These are phyloP conservation scores for Ormosia emarginata DNA, from an alignment of 306 rosid genomes.

Conservation along the genomic window DNA sequence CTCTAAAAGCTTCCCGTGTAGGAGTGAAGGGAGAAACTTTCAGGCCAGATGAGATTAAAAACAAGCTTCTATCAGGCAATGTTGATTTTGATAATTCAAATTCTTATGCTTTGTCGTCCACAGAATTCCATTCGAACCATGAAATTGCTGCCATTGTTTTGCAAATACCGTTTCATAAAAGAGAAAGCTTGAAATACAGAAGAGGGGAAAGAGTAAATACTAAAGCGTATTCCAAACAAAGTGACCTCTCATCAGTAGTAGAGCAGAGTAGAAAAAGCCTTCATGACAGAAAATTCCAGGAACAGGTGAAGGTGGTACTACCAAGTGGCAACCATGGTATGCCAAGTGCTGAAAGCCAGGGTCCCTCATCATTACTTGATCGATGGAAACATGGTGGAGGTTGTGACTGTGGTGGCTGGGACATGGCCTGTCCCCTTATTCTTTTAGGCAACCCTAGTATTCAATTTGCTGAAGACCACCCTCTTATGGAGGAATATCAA, in stretches of 20 bases:
- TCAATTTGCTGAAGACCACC: slow-evolving; percentile 44
- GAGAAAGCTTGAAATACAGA: slow-evolving; percentile 75
- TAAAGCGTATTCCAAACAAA: slow-evolving; percentile 31
- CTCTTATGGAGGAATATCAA: slow-evolving; percentile 46
- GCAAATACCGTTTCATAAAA: slow-evolving; percentile 70
- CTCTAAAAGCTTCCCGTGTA: slow-evolving; percentile 38
- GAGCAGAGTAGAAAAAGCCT: slow-evolving; percentile 39
- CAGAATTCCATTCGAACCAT: slow-evolving; percentile 51
- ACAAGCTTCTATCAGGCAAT: slow-evolving; percentile 33
- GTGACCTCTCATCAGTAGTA: slow-evolving; percentile 36
- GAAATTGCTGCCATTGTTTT: slow-evolving; percentile 76
- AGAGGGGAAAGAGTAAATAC: slow-evolving; percentile 42
- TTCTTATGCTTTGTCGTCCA: slow-evolving; percentile 39
- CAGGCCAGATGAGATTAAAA: slow-evolving; percentile 29
- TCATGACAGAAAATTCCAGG: slow-evolving; percentile 38
- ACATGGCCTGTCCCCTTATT: slow-evolving; percentile 89
- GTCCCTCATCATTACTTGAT: slow-evolving; percentile 79
- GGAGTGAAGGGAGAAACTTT: slow-evolving; percentile 35
- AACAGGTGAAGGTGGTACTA: slow-evolving; percentile 69
- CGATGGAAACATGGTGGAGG: slow-evolving; percentile 88
- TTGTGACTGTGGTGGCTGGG: slow-evolving; percentile 99
- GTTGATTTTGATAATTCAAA: slow-evolving; percentile 37
- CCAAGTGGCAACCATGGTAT: slow-evolving; percentile 83
- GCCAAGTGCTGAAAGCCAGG: slow-evolving; percentile 52
- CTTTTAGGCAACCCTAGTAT: slow-evolving; percentile 67